phyloP scores from a whole-genome alignment of 257 asterid species.

The Leonotis leonurus region DNA sequence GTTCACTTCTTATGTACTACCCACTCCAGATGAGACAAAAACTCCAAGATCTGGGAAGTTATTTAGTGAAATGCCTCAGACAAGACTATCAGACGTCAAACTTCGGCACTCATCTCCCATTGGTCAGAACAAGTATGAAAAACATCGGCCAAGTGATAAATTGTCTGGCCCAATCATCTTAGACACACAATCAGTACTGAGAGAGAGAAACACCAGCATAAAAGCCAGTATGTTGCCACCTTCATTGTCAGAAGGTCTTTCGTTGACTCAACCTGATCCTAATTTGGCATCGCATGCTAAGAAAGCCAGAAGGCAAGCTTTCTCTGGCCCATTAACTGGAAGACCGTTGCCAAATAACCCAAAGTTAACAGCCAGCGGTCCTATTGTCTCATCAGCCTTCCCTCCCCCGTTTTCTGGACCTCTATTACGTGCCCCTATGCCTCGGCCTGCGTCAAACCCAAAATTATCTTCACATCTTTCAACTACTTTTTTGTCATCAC shows the following conservation, averaged over 20 bases:
- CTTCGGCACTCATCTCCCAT: slow-evolving; percentile 72
- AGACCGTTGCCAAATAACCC: slow-evolving; percentile 65
- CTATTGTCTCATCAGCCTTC: slow-evolving; percentile 38
- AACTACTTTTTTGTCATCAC: slow-evolving; percentile 49
- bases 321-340: slow-evolving; percentile 79
- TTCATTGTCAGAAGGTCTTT: slow-evolving; percentile 41
- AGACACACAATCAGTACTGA: slow-evolving; percentile 53
- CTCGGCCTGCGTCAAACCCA: slow-evolving; percentile 42
- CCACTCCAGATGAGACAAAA: slow-evolving; percentile 78
- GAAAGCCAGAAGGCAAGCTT: slow-evolving; percentile 77
- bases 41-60: slow-evolving; percentile 41
- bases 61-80: slow-evolving; percentile 35
- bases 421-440: slow-evolving; percentile 42
- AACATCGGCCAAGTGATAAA: slow-evolving; percentile 28
- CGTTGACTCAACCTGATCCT: slow-evolving; percentile 43
- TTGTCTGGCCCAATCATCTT: slow-evolving; percentile 54
- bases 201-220: slow-evolving; percentile 52
- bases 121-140: slow-evolving; percentile 49
- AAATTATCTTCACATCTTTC: slow-evolving; percentile 45
- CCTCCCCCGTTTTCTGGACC: slow-evolving; percentile 59
- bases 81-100: slow-evolving; percentile 37
- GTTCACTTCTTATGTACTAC: slow-evolving; percentile 69
- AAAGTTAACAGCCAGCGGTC: slow-evolving; percentile 53
- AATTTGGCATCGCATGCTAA: slow-evolving; percentile 49
- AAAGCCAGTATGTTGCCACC: slow-evolving; percentile 42